Evolutionary conservation across 75 land plant genomes (phyloP).

Genomic region (Chamaecyparis obtusa): DNA sequence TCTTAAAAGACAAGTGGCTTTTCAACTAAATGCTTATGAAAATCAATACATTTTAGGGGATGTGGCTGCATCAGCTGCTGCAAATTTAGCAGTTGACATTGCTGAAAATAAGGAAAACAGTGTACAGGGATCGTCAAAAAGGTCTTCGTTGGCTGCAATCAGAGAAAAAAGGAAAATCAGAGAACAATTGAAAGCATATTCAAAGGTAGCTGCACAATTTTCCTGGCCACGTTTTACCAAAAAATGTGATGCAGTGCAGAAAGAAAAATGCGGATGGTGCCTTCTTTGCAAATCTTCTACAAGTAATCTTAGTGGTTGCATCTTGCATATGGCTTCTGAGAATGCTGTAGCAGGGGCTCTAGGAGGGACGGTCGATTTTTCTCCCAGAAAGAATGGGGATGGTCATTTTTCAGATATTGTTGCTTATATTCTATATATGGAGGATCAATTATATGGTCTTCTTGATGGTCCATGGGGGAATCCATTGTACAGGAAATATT

Average conservation of each 20-base stretch:
- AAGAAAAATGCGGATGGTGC: constrained; percentile 97
- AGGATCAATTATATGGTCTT: constrained; percentile 65
- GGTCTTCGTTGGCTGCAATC: constrained; percentile 26
- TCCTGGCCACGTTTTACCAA: constrained; percentile 55
- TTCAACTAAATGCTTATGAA: constrained; percentile 31
- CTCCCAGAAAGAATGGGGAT: constrained; percentile 29
- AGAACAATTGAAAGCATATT: constrained; percentile 55
- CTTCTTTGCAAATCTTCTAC: constrained; percentile 43
- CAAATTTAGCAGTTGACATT: constrained; percentile 38
- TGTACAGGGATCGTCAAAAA: constrained; percentile 19
- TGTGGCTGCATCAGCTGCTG: constrained; percentile 62
- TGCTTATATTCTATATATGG: constrained; percentile 59
- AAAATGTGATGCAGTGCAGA: constrained; percentile 24
- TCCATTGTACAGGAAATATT: constrained; percentile 43
- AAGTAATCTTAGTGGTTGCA: constrained; percentile 43
- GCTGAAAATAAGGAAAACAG: constrained; percentile 16
- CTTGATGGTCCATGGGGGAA: constrained; percentile 82
- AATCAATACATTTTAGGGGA: constrained; percentile 75
- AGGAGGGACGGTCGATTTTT: constrained; percentile 21
- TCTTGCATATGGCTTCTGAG: constrained; percentile 36
- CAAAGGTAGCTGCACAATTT: constrained; percentile 38
- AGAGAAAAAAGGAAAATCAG: constrained; percentile 36
- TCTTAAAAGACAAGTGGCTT: not conserved
- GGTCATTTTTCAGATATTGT: constrained; percentile 57
- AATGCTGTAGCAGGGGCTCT: constrained; percentile 27